Percentiles rank a stretch among this genome's conserved stretches.
These are phyloP conservation scores for Grigorovia jiainica DNA, from an alignment of 805 yeast species.

Conservation along the genomic window DNA sequence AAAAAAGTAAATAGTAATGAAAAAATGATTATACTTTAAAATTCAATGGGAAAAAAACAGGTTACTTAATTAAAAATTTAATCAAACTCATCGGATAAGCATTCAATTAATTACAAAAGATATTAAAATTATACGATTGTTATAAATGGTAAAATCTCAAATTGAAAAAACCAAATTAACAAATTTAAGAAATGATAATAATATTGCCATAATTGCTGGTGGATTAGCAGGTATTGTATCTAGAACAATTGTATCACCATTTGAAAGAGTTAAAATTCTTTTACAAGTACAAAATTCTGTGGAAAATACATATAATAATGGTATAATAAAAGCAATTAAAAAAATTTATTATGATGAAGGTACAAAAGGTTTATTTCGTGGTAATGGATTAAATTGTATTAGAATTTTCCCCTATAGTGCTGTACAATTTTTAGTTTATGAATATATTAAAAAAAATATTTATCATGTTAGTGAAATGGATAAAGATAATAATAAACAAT, in stretches of 20 bases:
- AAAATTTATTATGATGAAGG: conserved; percentile 89
- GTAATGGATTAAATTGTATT: conserved; percentile 83
- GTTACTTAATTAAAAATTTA: no score
- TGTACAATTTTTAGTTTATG: conserved; percentile 83
- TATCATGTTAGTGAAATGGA: conserved; percentile 22
- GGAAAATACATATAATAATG: conserved; percentile 39
- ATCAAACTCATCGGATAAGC: no score
- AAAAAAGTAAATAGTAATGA: no score
- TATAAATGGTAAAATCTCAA: not conserved
- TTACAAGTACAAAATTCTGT: conserved; percentile 67
- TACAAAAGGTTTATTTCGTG: conserved; percentile 79
- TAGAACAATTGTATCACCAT: conserved; percentile 87
- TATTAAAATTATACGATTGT: not conserved
- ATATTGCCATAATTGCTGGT: conserved; percentile 44
- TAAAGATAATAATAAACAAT: conserved; percentile 17
- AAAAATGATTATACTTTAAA: no score
- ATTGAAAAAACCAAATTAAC: conserved; percentile 9
- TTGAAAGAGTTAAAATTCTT: conserved; percentile 87
- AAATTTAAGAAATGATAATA: conserved; percentile 2
- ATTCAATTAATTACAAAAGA: no score
- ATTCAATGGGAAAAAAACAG: no score
- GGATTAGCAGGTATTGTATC: conserved; percentile 76
- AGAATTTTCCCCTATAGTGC: conserved; percentile 92
- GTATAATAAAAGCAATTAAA: conserved; percentile 62
- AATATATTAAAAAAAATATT: conserved; percentile 41